Evolutionary conservation across 1,284 basidiomycete species (phyloP).

Genomic region (Leccinum idahoense): DNA sequence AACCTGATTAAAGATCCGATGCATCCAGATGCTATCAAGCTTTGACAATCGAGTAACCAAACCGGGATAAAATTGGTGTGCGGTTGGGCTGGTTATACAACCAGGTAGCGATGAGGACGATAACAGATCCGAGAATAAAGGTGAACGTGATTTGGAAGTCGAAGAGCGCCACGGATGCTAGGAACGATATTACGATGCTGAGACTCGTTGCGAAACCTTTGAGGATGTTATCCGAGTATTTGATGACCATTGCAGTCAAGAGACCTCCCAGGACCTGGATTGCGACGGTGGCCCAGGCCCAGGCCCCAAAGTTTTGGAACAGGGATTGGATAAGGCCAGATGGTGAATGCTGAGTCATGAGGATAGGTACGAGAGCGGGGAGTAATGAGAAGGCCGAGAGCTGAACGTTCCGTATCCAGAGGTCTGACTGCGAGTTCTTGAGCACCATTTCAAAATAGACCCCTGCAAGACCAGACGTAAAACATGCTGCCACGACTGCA

Average conservation of each 20-base stretch:
- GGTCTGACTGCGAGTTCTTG: conserved; percentile 83
- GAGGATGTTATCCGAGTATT: conserved; percentile 84
- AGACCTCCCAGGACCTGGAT: conserved; percentile 90
- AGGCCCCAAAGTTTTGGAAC: conserved; percentile 77
- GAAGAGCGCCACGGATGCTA: conserved; percentile 85
- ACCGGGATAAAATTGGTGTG: conserved; percentile 23
- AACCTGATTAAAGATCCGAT: not conserved
- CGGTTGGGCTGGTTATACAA: conserved; percentile 75
- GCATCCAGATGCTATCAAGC: conserved; percentile 14
- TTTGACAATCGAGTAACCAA: conserved; percentile 28
- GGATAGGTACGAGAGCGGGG: conserved; percentile 82
- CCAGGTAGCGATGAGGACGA: conserved; percentile 86
- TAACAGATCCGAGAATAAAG: conserved; percentile 76
- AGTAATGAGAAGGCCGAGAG: conserved; percentile 91
- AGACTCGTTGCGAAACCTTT: conserved; percentile 94
- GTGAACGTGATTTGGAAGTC: conserved; percentile 80
- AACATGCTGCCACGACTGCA: conserved; percentile 87
- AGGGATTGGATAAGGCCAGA: conserved; percentile 39
- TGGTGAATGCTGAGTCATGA: conserved; percentile 49
- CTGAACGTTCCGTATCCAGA: conserved; percentile 97
- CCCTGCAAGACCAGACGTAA: conserved; percentile 96
- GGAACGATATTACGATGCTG: conserved; percentile 90
- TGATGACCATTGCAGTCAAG: conserved; percentile 84
- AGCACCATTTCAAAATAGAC: conserved; percentile 99
- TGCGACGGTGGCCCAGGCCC: conserved; percentile 88